Evolutionary conservation across 1,139 yeast species (phyloP), one percentile per base, ranked within the genome.

Genomic region (Zhuliangozyma parablackwelliae): DNA sequence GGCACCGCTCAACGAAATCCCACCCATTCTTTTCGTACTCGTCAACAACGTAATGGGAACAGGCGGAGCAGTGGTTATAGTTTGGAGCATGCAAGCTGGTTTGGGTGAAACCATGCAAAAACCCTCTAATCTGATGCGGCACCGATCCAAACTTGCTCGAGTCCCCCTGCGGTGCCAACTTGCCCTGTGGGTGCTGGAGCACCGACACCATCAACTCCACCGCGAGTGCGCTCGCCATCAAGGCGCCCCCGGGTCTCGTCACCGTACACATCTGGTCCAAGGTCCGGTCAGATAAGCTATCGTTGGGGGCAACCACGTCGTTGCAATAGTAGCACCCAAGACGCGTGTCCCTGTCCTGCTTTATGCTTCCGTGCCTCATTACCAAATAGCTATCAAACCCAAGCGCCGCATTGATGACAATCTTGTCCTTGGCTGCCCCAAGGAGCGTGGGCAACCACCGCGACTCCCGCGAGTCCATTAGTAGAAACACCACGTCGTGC

Each of bases 221-320:
- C 0, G 96, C 96, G 31, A 82, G 64, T 0, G 97, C 79, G 0
- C 96, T 76, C 0, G 98, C 97, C 59, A 88, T 65, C 51, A 85
- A 65, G 0, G 98, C 96, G 0, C 84, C 90, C 0, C 99, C 98
- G 0, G 99, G 98, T 32, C 98, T 67, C 0, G 98, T 92, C 1
- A 92, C 98, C 0, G 98, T 92, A 56, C 99, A 92, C 97, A 92
- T 92, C 57, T 92, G 97, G 59, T 92, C 99, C 42, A 92, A 63
- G 0, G 97, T 85, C 36, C 96, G 69, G 52, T 89, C 95, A 0
- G 87, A 72, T 12, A 87, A 63, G 43, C 95, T 83, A 55, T 92
- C 96, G 6, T 80, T 68, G 0, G 99, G 98, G 0, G 97, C 97
- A 34, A 89, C 90, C 7, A 92, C 89, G 55, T 94, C 98, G 56